Percentiles rank a stretch among this genome's conserved stretches.
Evolutionary conservation across 106 monocot species (phyloP).

Genomic region (Alisma plantagoaquatica): DNA sequence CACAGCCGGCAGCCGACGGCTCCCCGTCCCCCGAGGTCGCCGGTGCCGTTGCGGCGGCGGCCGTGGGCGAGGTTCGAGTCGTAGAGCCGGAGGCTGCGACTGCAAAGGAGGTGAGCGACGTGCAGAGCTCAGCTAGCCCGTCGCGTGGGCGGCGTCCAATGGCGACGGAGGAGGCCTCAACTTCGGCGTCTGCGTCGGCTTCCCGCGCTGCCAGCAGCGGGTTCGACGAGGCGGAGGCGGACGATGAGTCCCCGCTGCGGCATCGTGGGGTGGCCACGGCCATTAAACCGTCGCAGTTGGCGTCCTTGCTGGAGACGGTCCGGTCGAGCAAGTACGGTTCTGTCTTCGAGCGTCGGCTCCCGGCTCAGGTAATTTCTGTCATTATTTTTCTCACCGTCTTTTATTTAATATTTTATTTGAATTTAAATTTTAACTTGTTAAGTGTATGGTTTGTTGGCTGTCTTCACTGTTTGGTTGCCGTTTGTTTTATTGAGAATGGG

Average conservation of each 20-base stretch:
- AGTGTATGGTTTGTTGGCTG: too few species aligned
- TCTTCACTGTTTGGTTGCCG: too few species aligned
- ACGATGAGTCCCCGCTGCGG: too few species aligned
- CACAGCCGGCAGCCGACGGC: not conserved
- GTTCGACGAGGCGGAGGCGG: too few species aligned
- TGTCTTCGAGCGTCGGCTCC: constrained; percentile 74
- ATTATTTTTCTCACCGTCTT: too few species aligned
- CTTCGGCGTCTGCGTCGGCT: not conserved
- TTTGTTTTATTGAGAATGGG: too few species aligned
- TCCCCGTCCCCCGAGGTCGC: constrained; percentile 29
- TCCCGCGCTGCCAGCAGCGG: constrained; percentile 2
- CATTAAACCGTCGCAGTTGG: constrained; percentile 57
- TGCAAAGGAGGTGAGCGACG: constrained; percentile 59
- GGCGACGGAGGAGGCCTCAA: constrained; percentile 7
- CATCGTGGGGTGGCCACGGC: not conserved
- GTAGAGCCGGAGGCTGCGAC: constrained; percentile 21
- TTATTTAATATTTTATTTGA: too few species aligned
- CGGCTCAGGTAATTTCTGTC: too few species aligned
- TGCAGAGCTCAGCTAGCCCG: constrained; percentile 83
- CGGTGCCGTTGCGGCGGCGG: too few species aligned
- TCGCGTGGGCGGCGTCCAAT: constrained; percentile 18
- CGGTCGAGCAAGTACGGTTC: constrained; percentile 49
- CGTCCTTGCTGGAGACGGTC: constrained; percentile 38
- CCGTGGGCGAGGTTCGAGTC: constrained; percentile 61
- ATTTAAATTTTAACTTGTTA: too few species aligned